Percentiles rank a stretch among this genome's conserved stretches.
Evolutionary conservation across 768 basidiomycete genomes (phyloP).

Genomic region (Trametes villosa): DNA sequence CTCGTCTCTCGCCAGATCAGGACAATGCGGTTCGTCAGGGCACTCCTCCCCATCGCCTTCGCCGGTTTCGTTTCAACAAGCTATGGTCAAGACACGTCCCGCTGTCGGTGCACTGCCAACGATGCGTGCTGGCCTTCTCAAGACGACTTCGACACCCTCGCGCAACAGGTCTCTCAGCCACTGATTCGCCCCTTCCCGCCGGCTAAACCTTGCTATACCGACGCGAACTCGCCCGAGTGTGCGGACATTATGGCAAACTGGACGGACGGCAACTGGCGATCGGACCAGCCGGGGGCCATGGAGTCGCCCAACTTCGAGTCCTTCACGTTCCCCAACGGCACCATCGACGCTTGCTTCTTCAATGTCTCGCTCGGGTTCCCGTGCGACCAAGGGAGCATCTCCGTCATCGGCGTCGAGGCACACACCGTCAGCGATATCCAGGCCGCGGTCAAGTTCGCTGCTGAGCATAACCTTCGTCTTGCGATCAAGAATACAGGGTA

Average conservation of each 20-base stretch:
- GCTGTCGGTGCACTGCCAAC: conserved; percentile 33
- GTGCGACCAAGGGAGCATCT: conserved; percentile 50
- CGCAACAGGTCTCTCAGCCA: conserved; percentile 46
- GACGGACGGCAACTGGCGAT: conserved; percentile 43
- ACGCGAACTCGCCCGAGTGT: conserved; percentile 42
- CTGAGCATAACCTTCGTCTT: conserved; percentile 28
- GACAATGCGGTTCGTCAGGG: too few species aligned
- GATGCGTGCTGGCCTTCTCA: conserved; percentile 48
- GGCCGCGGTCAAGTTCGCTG: conserved; percentile 33
- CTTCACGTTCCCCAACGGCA: conserved; percentile 44
- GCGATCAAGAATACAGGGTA: conserved; percentile 36
- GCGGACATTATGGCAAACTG: conserved; percentile 33
- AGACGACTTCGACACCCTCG: conserved; percentile 37
- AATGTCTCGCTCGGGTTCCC: conserved; percentile 45
- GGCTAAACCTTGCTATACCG: conserved; percentile 46
- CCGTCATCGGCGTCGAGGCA: conserved; percentile 36
- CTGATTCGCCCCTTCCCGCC: conserved; percentile 46
- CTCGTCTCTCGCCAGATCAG: too few species aligned
- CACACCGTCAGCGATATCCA: conserved; percentile 35
- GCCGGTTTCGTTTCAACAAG: too few species aligned
- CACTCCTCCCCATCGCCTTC: too few species aligned
- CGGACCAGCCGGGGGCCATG: conserved; percentile 18
- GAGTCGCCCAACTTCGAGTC: not conserved
- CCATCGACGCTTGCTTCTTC: conserved; percentile 55
- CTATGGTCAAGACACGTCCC: not conserved